phyloP scores from a whole-genome alignment of 2,329 filamentous ascomycete species.

The Diaporthe aspalathi region DNA sequence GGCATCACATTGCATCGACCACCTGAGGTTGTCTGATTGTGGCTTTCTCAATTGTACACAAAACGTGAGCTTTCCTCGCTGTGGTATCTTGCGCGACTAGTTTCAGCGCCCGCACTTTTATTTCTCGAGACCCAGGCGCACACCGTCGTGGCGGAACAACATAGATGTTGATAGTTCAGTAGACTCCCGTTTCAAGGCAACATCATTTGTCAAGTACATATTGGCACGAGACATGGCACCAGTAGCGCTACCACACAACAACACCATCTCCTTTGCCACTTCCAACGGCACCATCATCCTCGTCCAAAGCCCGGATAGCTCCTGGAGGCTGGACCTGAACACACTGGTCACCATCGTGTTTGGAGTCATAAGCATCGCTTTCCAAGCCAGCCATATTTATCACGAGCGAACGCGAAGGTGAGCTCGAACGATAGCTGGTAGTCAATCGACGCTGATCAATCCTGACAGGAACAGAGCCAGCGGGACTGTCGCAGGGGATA shows the following conservation, averaged over 20 bases:
- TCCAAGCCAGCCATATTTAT: background rate
- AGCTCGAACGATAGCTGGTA: background rate
- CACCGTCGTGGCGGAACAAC: no score
- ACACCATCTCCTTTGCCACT: background rate
- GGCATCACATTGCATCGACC: no score
- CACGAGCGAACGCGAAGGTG: background rate
- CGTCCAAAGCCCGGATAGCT: background rate
- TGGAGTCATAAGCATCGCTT: background rate
- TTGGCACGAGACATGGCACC: background rate
- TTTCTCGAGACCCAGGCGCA: no score
- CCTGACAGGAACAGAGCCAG: background rate
- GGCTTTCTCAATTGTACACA: no score
- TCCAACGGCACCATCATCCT: background rate
- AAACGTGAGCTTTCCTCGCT: no score
- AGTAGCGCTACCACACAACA: background rate
- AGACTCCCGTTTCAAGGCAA: no score
- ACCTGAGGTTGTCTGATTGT: no score
- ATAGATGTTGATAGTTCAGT: no score
- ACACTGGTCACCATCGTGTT: constrained; percentile 26
- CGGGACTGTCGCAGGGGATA: background rate
- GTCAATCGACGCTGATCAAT: background rate
- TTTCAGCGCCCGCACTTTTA: no score
- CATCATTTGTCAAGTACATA: fast-evolving
- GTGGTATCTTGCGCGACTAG: no score
- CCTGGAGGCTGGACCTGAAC: constrained; percentile 27